Evolutionary conservation across 495 filamentous ascomycete species (phyloP), one percentile per base, ranked within the genome.

Genomic region (Podospora pseudopauciseta): DNA sequence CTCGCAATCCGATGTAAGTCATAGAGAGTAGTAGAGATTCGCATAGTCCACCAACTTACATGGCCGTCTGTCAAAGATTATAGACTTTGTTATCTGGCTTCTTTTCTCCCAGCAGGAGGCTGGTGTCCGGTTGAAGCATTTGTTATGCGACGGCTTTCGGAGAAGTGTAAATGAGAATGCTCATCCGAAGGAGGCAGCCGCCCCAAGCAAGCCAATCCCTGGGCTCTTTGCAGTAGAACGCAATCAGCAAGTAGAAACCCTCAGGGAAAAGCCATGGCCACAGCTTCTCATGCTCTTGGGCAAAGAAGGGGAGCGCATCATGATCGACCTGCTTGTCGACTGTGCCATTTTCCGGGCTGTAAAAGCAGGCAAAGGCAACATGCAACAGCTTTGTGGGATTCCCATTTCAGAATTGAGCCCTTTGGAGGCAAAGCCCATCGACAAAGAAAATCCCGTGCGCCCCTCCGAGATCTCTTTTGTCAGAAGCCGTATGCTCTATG

Each of bases 401-500:
- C 73, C 76, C 11, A 70, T 83, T 20, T 79, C 77, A 20, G 77
- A 80, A 58, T 66, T 84, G 28, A 74, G 80, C 67, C 59, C 71
- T 30, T 64, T 76, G 49, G 23, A 66, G 28, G 18, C 64, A 13
- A 55, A 66, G 49, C 39, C 69, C 49, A 61, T 63, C 61, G 11
- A 70, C 54, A 62, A 63, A 72, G 64, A 71, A 67, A 57, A 44
- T 3, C 65, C 34, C 23, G 26, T 61, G 60, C 78, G 78, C 6
- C 86, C 83, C 4, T 88, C 87, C 27, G 84, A 84, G 56, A 93
- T 98, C 66, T 76, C 79, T 1, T 94, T 99, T 75, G 86, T 93
- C 20, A 89, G 93, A 66, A 91, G 87, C 73, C 86, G 92, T 5
- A 96, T 97, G 85, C 83, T 97, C 44, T 97, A 97, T 77, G 90